These are phyloP conservation scores for Blepharisma japonicum DNA, from an alignment of 73 alveolate genomes.

Conservation along the genomic window DNA sequence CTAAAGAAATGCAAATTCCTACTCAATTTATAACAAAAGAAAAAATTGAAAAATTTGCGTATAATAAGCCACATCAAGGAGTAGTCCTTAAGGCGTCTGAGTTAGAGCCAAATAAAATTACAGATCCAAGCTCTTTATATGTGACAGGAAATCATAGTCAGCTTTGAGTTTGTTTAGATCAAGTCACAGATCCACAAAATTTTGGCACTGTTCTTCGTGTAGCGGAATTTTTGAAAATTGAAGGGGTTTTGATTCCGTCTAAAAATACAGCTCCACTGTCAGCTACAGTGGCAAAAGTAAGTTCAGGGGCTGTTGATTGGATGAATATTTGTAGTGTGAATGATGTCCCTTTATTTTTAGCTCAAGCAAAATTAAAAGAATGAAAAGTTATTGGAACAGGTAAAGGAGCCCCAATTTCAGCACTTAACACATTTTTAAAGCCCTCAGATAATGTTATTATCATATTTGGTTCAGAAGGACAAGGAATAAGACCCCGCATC, in stretches of 20 bases:
- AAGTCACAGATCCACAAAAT: conserved; percentile 69
- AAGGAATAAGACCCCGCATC: background rate
- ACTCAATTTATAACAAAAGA: conserved; percentile 40
- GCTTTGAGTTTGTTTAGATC: conserved; percentile 50
- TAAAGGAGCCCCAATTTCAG: background rate
- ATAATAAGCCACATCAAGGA: conserved; percentile 58
- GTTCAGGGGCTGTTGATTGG: conserved; percentile 73
- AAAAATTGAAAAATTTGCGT: conserved; percentile 47
- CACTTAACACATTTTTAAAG: background rate
- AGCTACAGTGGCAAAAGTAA: conserved; percentile 69
- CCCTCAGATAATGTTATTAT: background rate
- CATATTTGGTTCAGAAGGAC: conserved; percentile 8
- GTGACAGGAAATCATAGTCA: conserved; percentile 28
- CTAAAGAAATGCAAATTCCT: conserved; percentile 45
- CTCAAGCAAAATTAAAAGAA: background rate
- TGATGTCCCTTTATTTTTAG: background rate
- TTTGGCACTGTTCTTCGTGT: conserved; percentile 71
- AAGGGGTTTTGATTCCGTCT: conserved; percentile 52
- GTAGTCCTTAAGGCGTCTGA: conserved; percentile 44
- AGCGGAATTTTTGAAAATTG: conserved; percentile 61
- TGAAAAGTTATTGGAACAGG: conserved; percentile 18
- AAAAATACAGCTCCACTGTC: conserved; percentile 56
- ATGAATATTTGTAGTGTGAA: conserved; percentile 43
- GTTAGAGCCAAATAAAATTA: conserved; percentile 41
- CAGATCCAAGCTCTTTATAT: background rate